phyloP scores from a whole-genome alignment of 176 grass and related monocot genomes.

The Hyparrhenia diplandra region DNA sequence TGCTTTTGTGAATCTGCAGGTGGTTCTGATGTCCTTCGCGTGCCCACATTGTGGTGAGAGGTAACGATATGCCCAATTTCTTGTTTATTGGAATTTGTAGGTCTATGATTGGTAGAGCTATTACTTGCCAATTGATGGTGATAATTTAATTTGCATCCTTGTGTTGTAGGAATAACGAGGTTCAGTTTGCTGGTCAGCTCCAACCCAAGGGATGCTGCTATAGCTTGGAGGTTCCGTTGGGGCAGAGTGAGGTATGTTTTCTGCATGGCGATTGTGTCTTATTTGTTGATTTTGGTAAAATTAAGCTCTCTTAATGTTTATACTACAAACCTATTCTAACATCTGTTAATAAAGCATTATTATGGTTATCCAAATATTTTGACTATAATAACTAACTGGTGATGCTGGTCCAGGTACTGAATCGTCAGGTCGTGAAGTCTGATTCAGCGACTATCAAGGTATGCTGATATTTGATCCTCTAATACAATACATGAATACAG shows the following conservation, averaged over 20 bases:
- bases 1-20: constrained; percentile 42
- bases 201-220: constrained; percentile 80
- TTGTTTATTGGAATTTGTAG: not conserved
- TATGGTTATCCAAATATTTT: not conserved
- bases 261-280: not conserved
- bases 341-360: no score
- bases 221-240: constrained; percentile 45
- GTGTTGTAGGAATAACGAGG: constrained; percentile 69
- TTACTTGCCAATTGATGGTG: not conserved
- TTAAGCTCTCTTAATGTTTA: not conserved
- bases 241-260: constrained; percentile 53
- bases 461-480: constrained; percentile 4
- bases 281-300: not conserved
- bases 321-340: no score
- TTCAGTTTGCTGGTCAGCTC: constrained; percentile 92
- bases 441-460: constrained; percentile 98
- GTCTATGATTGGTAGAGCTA: not conserved
- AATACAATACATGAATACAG: not conserved
- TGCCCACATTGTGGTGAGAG: constrained; percentile 87
- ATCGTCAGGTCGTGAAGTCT: constrained; percentile 95
- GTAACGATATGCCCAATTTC: constrained; percentile 13
- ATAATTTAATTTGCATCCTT: not conserved
- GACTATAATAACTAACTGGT: constrained; percentile 2
- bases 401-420: constrained; percentile 58
- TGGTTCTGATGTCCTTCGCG: constrained; percentile 92